phyloP scores from a whole-genome alignment of 2,329 filamentous ascomycete species.

The Albophoma yamanashiensis region DNA sequence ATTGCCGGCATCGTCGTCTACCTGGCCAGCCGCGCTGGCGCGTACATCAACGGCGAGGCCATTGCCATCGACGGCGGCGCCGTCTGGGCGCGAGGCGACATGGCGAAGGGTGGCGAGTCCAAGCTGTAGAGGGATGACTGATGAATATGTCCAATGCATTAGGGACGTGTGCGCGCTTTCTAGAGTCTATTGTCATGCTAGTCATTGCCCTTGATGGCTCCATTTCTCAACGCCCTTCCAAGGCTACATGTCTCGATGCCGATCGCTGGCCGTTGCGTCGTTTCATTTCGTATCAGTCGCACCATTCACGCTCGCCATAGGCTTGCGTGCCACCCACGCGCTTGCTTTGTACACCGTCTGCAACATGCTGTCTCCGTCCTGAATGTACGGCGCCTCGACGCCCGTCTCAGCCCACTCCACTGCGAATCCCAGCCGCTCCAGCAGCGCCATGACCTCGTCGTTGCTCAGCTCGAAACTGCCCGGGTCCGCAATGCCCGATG shows the following conservation, averaged over 20 bases:
- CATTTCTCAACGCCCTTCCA: background rate
- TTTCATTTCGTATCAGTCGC: background rate
- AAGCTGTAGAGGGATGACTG: constrained; percentile 26
- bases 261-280: background rate
- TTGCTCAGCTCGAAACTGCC: constrained; percentile 85
- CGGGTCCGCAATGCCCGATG: constrained; percentile 70
- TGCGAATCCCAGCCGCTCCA: constrained; percentile 66
- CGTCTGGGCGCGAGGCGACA: constrained; percentile 36
- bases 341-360: constrained; percentile 71
- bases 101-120: constrained; percentile 21
- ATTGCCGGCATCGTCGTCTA: constrained; percentile 71
- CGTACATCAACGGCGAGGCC: constrained; percentile 61
- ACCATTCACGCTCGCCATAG: constrained; percentile 8
- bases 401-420: constrained; percentile 52
- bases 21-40: constrained; percentile 53
- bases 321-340: constrained; percentile 79
- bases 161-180: background rate
- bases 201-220: background rate
- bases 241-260: background rate
- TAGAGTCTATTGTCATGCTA: background rate
- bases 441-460: constrained; percentile 72
- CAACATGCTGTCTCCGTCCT: constrained; percentile 76
- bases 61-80: constrained; percentile 62
- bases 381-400: constrained; percentile 74
- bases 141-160: background rate